A percentile compares a stretch with the other conserved stretches of the same genome.
These are phyloP conservation scores for Capronia coronata DNA, from an alignment of 2,329 filamentous ascomycete genomes.

Conservation along the genomic window DNA sequence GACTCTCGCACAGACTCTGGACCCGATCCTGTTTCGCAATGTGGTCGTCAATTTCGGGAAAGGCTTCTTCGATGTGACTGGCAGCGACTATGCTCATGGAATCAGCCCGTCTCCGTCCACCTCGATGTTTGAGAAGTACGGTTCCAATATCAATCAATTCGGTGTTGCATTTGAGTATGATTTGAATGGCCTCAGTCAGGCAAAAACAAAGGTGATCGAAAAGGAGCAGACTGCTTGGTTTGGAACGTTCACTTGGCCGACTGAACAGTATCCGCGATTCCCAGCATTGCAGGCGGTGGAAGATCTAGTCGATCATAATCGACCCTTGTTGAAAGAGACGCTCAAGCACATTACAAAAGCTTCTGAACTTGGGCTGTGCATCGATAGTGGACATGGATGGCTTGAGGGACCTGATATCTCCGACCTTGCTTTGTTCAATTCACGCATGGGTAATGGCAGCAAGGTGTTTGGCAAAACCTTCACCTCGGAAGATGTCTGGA, in stretches of 20 bases:
- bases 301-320: slow-evolving; percentile 49
- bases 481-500: slow-evolving; percentile 33
- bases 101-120: slow-evolving; percentile 35
- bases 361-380: slow-evolving; percentile 58
- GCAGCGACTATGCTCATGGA: slow-evolving; percentile 32
- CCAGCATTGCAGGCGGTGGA: slow-evolving; percentile 55
- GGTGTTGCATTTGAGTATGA: slow-evolving; percentile 64
- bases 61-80: slow-evolving; percentile 45
- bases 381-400: slow-evolving; percentile 63
- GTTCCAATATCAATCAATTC: slow-evolving; percentile 55
- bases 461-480: slow-evolving; percentile 44
- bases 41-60: slow-evolving; percentile 61
- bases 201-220: slow-evolving; percentile 52
- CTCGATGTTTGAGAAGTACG: slow-evolving; percentile 58
- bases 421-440: slow-evolving; percentile 43
- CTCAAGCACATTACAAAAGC: slow-evolving; percentile 52
- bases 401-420: slow-evolving; percentile 56
- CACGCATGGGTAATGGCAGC: slow-evolving; percentile 34
- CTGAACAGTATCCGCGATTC: slow-evolving; percentile 53
- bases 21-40: slow-evolving; percentile 53
- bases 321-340: slow-evolving; percentile 38
- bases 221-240: slow-evolving; percentile 54
- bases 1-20: slow-evolving; percentile 55
- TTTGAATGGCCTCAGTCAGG: slow-evolving; percentile 38
- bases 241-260: slow-evolving; percentile 61